Evolutionary conservation across 768 basidiomycete genomes (phyloP).

Genomic region (Baorangia bicolor): DNA sequence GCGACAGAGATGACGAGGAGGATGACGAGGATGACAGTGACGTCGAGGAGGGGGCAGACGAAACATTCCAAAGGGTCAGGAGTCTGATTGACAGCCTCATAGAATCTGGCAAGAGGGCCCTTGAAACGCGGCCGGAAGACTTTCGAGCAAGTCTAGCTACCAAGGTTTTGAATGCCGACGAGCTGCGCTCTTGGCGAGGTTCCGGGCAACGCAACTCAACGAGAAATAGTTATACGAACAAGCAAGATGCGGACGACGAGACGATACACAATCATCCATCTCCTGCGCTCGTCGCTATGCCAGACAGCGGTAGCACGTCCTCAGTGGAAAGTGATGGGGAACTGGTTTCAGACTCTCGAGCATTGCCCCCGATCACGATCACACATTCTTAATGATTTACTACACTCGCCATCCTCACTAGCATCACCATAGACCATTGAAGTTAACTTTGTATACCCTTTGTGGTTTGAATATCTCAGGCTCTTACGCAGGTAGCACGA

Average conservation of each 20-base stretch:
- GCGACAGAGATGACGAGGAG: slow-evolving; percentile 37
- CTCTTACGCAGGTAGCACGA: slow-evolving; percentile 10
- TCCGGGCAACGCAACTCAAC: slow-evolving; percentile 25
- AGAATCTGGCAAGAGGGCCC: slow-evolving; percentile 54
- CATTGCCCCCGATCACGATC: slow-evolving; percentile 44
- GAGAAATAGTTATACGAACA: slow-evolving; percentile 12
- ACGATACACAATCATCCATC: slow-evolving; percentile 22
- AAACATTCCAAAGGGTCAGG: slow-evolving; percentile 61
- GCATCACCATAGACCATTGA: slow-evolving; percentile 26
- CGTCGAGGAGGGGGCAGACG: slow-evolving; percentile 46
- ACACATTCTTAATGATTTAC: slow-evolving; percentile 37
- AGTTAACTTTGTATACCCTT: slow-evolving; percentile 28
- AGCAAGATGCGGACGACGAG: slow-evolving; percentile 31
- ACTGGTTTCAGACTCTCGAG: slow-evolving; percentile 13
- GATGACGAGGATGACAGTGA: slow-evolving; percentile 43
- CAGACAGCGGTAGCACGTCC: slow-evolving; percentile 15
- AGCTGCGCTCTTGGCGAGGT: slow-evolving; percentile 60
- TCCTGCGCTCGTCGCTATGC: slow-evolving; percentile 20
- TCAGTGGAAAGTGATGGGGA: slow-evolving; percentile 31
- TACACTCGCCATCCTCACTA: slow-evolving; percentile 7
- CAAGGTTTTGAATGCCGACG: slow-evolving; percentile 73
- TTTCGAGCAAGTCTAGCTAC: slow-evolving; percentile 48
- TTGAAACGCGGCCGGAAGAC: slow-evolving; percentile 58
- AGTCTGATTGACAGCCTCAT: slow-evolving; percentile 63
- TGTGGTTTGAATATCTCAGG: slow-evolving; percentile 17